Conservation (phyloP, 2,329 filamentous ascomycete species). For the Phialemonium atrogriseum region DNA sequence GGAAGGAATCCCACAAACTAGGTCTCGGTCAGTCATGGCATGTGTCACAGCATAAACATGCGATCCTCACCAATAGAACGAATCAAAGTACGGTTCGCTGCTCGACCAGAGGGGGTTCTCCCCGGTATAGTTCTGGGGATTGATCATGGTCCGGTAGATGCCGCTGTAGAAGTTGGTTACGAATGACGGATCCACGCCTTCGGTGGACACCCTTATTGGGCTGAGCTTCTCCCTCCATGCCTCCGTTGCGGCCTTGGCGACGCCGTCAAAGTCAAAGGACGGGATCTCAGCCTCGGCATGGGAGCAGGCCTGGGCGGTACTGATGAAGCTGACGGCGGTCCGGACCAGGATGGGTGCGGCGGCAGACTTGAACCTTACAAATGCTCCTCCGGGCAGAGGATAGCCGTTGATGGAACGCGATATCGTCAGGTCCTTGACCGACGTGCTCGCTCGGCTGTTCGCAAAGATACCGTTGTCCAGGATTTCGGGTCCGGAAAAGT, state of each 20-base stretch:
- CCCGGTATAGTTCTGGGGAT: conserved; percentile 65
- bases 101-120: conserved; percentile 63
- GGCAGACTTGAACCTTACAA: conserved; percentile 48
- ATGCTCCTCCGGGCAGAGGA: conserved; percentile 53
- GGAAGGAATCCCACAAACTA: conserved; percentile 62
- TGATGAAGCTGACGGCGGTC: conserved; percentile 64
- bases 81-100: conserved; percentile 64
- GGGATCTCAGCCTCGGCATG: conserved; percentile 66
- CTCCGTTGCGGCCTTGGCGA: conserved; percentile 41
- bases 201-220: conserved; percentile 45
- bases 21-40: neutral
- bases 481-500: conserved; percentile 52
- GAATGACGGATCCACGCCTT: conserved; percentile 42
- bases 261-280: conserved; percentile 51
- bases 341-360: conserved; percentile 50
- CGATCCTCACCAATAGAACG: conserved; percentile 71
- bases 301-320: conserved; percentile 53
- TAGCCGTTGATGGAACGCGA: conserved; percentile 43
- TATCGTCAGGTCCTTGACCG: conserved; percentile 37
- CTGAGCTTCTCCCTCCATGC: conserved; percentile 56
- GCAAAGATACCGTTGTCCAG: conserved; percentile 54
- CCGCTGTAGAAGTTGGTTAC: conserved; percentile 63
- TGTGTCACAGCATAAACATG: conserved; percentile 12
- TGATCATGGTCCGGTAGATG: conserved; percentile 64
- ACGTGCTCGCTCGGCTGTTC: conserved; percentile 43